A percentile compares a stretch with the other conserved stretches of the same genome.
Conservation (phyloP, 305 asterid genomes). For the Ajuga reptans region DNA sequence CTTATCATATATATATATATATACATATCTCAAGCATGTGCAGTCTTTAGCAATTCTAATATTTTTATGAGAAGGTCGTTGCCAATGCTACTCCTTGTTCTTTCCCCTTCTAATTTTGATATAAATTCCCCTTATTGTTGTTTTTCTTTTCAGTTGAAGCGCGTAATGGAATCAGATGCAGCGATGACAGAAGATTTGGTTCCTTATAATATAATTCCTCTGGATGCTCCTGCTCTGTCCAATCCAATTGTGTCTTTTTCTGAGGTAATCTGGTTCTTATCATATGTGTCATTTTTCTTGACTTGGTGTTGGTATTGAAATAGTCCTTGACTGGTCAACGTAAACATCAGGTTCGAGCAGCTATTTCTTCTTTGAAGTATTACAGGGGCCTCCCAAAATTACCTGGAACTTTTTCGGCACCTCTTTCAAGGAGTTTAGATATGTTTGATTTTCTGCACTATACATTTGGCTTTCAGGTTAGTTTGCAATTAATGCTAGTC, state of each 20-base stretch:
- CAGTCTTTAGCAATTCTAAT: not conserved
- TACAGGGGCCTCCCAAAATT: conserved; percentile 73
- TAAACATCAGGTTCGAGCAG: conserved; percentile 63
- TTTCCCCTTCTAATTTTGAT: not conserved
- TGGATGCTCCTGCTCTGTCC: conserved; percentile 71
- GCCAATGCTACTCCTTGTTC: not conserved
- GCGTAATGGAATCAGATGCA: conserved; percentile 89
- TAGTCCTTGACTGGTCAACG: conserved; percentile 22
- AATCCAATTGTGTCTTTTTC: conserved; percentile 64
- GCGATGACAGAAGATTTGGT: conserved; percentile 89
- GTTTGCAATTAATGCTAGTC: conserved; percentile 21
- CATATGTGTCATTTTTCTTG: not conserved
- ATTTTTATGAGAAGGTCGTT: not conserved
- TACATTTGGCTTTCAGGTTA: conserved; percentile 90
- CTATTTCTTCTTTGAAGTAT: conserved; percentile 67
- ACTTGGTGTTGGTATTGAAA: not conserved
- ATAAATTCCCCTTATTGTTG: conserved; percentile 17
- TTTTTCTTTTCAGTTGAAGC: conserved; percentile 58
- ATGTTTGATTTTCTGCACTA: conserved; percentile 72
- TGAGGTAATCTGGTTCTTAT: conserved; percentile 53
- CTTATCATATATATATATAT: no score
- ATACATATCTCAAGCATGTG: not conserved
- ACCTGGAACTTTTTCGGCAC: conserved; percentile 55
- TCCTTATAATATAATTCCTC: conserved; percentile 83
- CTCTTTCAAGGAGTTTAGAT: conserved; percentile 69